phyloP scores from a whole-genome alignment of 331 rosid genomes.

The Saraca asoca region DNA sequence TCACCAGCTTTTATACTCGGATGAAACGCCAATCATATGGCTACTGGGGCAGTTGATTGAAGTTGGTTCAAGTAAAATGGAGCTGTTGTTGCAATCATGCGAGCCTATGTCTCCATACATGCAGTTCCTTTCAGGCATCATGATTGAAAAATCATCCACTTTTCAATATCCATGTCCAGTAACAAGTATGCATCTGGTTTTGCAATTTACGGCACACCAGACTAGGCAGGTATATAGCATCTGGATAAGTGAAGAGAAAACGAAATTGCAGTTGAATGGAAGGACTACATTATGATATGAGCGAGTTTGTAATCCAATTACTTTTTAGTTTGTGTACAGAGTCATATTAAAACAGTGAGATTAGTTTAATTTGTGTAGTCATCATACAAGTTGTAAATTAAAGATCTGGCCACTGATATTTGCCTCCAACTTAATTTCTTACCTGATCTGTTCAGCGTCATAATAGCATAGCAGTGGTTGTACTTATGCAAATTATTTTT shows the following conservation, averaged over 20 bases:
- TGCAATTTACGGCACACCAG: constrained; percentile 22
- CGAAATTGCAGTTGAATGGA: not conserved
- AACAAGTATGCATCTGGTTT: constrained; percentile 17
- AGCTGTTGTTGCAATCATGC: constrained; percentile 32
- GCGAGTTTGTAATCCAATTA: no score
- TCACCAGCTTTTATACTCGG: not conserved
- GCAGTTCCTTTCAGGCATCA: constrained; percentile 23
- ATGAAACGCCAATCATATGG: constrained; percentile 2
- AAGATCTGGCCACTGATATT: constrained; percentile 15
- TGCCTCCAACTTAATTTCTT: not conserved
- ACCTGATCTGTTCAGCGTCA: not conserved
- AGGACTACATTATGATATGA: no score
- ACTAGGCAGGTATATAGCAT: not conserved
- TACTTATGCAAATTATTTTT: constrained; percentile 27
- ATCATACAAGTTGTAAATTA: no score
- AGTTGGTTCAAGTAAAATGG: constrained; percentile 24
- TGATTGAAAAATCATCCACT: constrained; percentile 10
- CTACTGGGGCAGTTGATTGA: constrained; percentile 12
- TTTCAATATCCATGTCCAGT: constrained; percentile 14
- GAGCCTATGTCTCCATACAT: constrained; percentile 33
- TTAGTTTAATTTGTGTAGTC: no score
- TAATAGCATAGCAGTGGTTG: constrained; percentile 13
- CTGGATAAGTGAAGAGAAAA: constrained; percentile 29
- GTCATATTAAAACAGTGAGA: no score
- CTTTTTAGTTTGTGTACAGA: no score